Base-by-base conservation (phyloP, 2,329 filamentous ascomycete genomes). In the Pseudogymnoascus sp. region DNA sequence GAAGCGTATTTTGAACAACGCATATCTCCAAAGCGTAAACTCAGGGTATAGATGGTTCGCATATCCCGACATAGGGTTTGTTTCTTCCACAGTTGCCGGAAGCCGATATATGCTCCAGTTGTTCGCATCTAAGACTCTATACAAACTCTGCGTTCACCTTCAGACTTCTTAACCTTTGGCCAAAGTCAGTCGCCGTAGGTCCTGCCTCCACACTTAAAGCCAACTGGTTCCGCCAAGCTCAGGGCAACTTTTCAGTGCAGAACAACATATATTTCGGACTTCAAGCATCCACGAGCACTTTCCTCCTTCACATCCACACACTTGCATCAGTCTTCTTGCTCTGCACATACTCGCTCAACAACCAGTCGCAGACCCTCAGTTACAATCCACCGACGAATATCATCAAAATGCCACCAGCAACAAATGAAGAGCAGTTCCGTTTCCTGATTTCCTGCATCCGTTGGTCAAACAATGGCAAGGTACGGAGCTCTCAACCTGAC, bases 401-500 rank as follows among this genome's bases (percentile, higher is more conserved):
- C 29, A 35, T 39, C 70, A 77, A 66, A 9, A 86, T 85, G 82
- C 75, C 81, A 66, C 71, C 72, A 39, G 71, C 76, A 63, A 74
- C 75, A 21, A 79, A 82, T 29, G 76, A 81, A 18, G 78, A 84
- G 29, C 85, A 88, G 67, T 79, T 89, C 73, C 81, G 80, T 64
- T 88, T 90, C 71, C 77, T 90, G 25, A 79, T 89, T 58, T 77
- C 78, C 60, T 89, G 87, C 73, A 87, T 89, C 71, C 79, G 80
- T 60, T 74, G 85, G 72, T 81, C 83, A 8, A 78, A 74, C 68
- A 79, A 79, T 65, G 86, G 86, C 64, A 84, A 82, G 72, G 87
- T 87, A 73, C 69, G 76, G 18, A 45, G 55, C n/a, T 62, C 39
- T 42, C 12, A 36, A 7, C 2, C 60, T 55, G n/a, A 33, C 10